A percentile compares a stretch with the other conserved stretches of the same genome.
Conservation (phyloP, 345 rosid species). For the Balakata baccata region DNA sequence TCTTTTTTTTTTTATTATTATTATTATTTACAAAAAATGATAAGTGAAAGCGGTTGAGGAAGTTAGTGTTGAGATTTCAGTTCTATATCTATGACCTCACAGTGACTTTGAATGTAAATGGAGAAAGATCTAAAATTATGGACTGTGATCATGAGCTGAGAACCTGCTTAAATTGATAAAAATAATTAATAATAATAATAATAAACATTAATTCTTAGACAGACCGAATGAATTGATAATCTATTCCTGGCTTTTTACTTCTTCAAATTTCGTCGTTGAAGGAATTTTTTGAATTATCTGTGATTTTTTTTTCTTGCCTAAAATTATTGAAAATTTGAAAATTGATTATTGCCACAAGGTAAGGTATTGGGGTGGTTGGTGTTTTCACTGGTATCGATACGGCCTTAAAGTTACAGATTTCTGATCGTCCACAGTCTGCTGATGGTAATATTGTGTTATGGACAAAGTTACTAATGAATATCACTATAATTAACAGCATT, state of each 20-base stretch:
- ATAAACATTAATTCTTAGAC: background rate
- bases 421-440: background rate
- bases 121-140: background rate
- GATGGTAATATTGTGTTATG: background rate
- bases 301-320: background rate
- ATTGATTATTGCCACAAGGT: background rate
- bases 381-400: background rate
- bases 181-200: too few species aligned
- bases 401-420: background rate
- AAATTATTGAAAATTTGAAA: background rate
- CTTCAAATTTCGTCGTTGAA: background rate
- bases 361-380: background rate
- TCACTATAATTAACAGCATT: background rate
- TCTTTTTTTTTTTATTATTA: background rate
- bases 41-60: background rate
- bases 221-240: background rate
- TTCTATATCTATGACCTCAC: background rate
- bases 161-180: background rate
- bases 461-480: background rate
- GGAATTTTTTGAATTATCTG: background rate
- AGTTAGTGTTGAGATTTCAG: background rate
- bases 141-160: background rate
- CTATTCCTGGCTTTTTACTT: background rate
- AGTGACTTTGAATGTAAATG: background rate
- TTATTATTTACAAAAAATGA: slow-evolving; percentile 6